These are phyloP conservation scores for Verbascum thapsus DNA, from an alignment of 257 asterid genomes.

Conservation along the genomic window DNA sequence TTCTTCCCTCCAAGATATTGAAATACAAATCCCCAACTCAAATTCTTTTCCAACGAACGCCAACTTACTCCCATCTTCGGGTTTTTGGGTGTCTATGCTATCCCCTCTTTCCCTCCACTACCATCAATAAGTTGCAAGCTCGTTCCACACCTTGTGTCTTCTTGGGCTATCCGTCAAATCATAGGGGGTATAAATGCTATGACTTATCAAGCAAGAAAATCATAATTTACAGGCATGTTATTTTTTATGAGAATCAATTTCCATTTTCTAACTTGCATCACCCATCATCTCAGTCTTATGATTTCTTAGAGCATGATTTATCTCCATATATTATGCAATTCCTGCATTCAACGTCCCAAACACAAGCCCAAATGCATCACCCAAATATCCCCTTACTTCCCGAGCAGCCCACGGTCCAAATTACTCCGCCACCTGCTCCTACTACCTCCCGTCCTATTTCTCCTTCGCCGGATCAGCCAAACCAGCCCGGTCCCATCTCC, in stretches of 20 bases:
- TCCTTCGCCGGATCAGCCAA: too few species aligned
- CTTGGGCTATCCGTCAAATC: slow-evolving; percentile 7
- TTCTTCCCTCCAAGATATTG: background rate
- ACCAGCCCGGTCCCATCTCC: too few species aligned
- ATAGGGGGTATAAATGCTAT: too few species aligned
- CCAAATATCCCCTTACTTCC: too few species aligned
- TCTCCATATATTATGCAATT: background rate
- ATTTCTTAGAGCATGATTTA: background rate
- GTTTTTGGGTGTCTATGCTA: slow-evolving; percentile 12
- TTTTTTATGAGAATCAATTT: background rate
- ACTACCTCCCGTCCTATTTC: too few species aligned
- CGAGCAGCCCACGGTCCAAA: too few species aligned
- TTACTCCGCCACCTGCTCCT: too few species aligned
- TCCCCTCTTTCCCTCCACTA: background rate
- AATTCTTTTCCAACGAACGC: background rate
- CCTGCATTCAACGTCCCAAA: too few species aligned
- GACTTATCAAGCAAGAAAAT: too few species aligned
- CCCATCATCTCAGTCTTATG: background rate
- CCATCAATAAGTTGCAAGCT: background rate
- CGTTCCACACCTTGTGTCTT: slow-evolving; percentile 3
- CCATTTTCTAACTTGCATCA: background rate
- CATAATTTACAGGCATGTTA: too few species aligned
- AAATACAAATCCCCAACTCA: background rate
- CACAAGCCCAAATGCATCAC: too few species aligned
- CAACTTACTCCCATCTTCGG: too few species aligned